Evolutionary conservation across 768 basidiomycete species (phyloP).

Genomic region (Tylopilus subfusipes): DNA sequence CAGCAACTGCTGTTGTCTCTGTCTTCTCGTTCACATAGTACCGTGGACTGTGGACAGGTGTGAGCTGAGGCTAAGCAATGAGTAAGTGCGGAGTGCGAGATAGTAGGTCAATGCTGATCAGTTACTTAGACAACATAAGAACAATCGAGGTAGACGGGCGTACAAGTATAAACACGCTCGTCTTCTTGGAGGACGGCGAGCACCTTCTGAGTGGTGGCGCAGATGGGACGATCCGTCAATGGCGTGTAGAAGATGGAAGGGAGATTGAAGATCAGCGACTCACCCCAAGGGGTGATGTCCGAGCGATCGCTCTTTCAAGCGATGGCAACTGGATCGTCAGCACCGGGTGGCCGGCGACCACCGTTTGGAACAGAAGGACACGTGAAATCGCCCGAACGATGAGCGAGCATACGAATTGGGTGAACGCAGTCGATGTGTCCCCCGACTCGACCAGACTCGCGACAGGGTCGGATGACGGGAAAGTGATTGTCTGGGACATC

Average conservation of each 20-base stretch:
- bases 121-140: neutral
- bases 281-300: neutral
- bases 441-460: neutral
- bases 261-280: neutral
- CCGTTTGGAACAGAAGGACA: neutral
- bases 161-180: neutral
- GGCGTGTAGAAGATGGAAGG: neutral
- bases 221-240: neutral
- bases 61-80: neutral
- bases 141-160: neutral
- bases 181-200: neutral
- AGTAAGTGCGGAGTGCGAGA: neutral
- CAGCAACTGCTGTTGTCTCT: neutral
- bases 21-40: neutral
- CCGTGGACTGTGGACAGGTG: neutral
- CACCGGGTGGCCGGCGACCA: neutral
- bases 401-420: neutral
- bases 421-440: neutral
- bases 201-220: neutral
- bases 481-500: neutral
- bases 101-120: neutral
- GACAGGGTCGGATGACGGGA: neutral
- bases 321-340: neutral
- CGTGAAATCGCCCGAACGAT: neutral
- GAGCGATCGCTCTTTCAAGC: neutral